These are phyloP conservation scores for Lobosporangium transversale DNA, from an alignment of 192 early-diverging fungal species.

Conservation along the genomic window DNA sequence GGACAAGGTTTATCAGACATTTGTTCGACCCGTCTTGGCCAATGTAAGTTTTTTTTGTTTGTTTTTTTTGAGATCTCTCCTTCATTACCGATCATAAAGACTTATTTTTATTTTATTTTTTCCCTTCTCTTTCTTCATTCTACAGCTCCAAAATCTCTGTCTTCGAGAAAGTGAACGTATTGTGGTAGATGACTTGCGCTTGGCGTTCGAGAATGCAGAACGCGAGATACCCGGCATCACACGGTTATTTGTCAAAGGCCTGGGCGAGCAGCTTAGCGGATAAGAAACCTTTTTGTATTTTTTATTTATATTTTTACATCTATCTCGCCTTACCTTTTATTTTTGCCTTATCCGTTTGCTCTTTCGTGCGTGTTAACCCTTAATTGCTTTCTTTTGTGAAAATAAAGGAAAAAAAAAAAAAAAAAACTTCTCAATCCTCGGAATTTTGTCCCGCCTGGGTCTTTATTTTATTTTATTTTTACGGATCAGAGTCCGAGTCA, in stretches of 20 bases:
- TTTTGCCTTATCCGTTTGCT: no score
- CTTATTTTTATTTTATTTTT: background rate
- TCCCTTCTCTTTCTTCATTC: background rate
- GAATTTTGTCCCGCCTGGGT: background rate
- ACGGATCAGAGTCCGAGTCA: background rate
- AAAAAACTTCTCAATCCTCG: background rate
- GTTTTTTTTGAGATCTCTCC: background rate
- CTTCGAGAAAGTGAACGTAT: conserved; percentile 31
- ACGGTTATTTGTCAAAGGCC: conserved; percentile 35
- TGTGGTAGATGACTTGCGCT: conserved; percentile 27
- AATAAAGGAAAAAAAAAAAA: background rate
- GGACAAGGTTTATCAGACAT: conserved; percentile 51
- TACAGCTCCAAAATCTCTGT: conserved; percentile 26
- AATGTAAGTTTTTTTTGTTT: conserved; percentile 20
- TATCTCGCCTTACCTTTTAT: no score
- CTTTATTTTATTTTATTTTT: background rate
- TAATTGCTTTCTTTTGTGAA: no score
- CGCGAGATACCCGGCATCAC: conserved; percentile 43
- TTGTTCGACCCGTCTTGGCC: conserved; percentile 38
- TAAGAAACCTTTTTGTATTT: conserved; percentile 1
- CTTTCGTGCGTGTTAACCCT: no score
- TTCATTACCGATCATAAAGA: background rate
- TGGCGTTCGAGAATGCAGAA: conserved; percentile 47
- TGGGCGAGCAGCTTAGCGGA: conserved; percentile 32
- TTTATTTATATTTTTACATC: background rate